Evolutionary conservation across 1,139 yeast species (phyloP).

Genomic region (Pichia sp.): DNA sequence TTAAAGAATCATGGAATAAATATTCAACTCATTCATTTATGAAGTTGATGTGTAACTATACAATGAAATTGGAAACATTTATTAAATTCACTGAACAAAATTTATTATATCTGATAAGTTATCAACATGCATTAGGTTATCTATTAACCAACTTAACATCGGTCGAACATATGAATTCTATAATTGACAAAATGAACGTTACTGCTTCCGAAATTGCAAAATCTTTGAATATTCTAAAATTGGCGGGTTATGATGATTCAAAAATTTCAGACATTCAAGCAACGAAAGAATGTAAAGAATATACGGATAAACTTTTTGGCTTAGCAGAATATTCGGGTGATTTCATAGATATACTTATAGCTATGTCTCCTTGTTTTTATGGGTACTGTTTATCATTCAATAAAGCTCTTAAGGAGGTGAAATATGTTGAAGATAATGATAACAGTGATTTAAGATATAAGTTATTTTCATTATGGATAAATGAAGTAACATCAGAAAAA

Average conservation of each 20-base stretch:
- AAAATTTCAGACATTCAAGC: slow-evolving; percentile 39
- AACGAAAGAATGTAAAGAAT: slow-evolving; percentile 50
- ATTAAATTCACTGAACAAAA: slow-evolving; percentile 63
- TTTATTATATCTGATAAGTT: slow-evolving; percentile 60
- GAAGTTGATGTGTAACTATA: slow-evolving; percentile 43
- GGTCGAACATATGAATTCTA: slow-evolving; percentile 44
- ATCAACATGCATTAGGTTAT: slow-evolving; percentile 61
- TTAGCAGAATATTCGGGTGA: slow-evolving; percentile 53
- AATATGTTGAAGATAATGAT: slow-evolving; percentile 24
- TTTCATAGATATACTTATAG: slow-evolving; percentile 53
- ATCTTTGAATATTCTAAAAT: slow-evolving; percentile 46
- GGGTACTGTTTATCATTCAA: slow-evolving; percentile 36
- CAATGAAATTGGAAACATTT: slow-evolving; percentile 46
- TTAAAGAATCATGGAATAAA: slow-evolving; percentile 48
- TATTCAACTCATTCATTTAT: slow-evolving; percentile 64
- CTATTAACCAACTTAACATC: slow-evolving; percentile 61
- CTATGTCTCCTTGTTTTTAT: slow-evolving; percentile 70
- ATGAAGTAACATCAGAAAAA: slow-evolving; percentile 54
- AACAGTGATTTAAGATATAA: background rate
- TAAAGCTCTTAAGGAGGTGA: background rate
- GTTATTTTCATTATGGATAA: slow-evolving; percentile 51
- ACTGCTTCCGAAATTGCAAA: slow-evolving; percentile 51
- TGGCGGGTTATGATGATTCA: slow-evolving; percentile 2
- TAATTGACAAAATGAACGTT: slow-evolving; percentile 45
- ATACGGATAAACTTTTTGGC: slow-evolving; percentile 53